phyloP scores from a whole-genome alignment of 371 early-diverging fungal genomes.

The Mucor saturninus region DNA sequence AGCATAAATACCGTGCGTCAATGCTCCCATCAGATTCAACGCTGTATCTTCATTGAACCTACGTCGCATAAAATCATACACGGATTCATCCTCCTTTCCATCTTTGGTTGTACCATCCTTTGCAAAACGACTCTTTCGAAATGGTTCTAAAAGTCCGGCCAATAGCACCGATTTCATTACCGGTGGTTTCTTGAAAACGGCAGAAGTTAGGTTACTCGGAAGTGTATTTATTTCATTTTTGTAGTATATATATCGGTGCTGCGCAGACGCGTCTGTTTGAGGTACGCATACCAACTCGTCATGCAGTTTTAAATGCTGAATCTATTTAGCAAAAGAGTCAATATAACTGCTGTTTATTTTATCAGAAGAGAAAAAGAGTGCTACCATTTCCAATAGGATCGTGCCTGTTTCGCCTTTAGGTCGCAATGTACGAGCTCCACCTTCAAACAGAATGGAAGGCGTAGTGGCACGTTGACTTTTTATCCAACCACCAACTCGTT shows the following conservation, averaged over 20 bases:
- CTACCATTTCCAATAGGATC: slow-evolving; percentile 81
- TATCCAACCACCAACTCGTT: slow-evolving; percentile 90
- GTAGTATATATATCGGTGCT: slow-evolving; percentile 83
- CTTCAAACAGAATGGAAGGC: slow-evolving; percentile 70
- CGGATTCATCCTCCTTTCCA: slow-evolving; percentile 47
- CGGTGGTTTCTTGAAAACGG: slow-evolving; percentile 56
- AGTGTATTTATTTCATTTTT: slow-evolving; percentile 67
- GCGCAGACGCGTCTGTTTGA: slow-evolving; percentile 73
- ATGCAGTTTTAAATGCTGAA: slow-evolving; percentile 25
- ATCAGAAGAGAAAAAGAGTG: no score
- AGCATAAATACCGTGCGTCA: slow-evolving; percentile 94
- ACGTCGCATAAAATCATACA: slow-evolving; percentile 71
- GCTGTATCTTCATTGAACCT: slow-evolving; percentile 69
- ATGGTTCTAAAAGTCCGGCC: slow-evolving; percentile 58
- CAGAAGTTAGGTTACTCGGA: slow-evolving; percentile 55
- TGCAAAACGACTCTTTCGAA: slow-evolving; percentile 83
- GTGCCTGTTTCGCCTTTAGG: slow-evolving; percentile 76
- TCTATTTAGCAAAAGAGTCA: slow-evolving; percentile 12
- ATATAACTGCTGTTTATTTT: not conserved
- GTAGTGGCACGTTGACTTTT: slow-evolving; percentile 56
- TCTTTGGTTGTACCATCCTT: slow-evolving; percentile 39
- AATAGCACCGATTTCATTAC: slow-evolving; percentile 53
- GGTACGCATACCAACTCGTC: slow-evolving; percentile 61
- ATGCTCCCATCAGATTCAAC: slow-evolving; percentile 73
- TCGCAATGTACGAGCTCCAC: slow-evolving; percentile 88